Conservation (phyloP, 371 early-diverging fungal genomes). For the Haplosporangium sp. region DNA sequence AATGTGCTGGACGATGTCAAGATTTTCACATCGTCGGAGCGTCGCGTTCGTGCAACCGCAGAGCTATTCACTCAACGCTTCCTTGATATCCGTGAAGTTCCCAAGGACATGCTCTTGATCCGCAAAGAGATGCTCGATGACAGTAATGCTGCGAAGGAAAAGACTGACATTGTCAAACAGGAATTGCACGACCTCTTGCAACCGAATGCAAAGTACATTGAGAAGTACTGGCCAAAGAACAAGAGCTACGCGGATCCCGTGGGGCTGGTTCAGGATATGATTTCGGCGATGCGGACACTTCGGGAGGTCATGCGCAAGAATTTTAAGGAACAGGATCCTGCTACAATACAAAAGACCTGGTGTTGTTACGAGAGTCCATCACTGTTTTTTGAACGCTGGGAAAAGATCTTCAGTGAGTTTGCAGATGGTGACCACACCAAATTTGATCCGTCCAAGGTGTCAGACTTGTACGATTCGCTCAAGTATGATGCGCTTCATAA, state of each 20-base stretch:
- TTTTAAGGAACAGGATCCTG: constrained; percentile 66
- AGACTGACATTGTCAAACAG: constrained; percentile 87
- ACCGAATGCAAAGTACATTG: constrained; percentile 55
- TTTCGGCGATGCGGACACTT: constrained; percentile 72
- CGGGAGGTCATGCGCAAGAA: constrained; percentile 84
- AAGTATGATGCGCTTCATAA: constrained; percentile 97
- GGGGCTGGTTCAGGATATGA: constrained; percentile 75
- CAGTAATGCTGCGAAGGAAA: constrained; percentile 93
- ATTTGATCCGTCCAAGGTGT: constrained; percentile 90
- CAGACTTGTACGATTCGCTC: constrained; percentile 93
- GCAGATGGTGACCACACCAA: constrained; percentile 71
- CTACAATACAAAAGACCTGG: constrained; percentile 76
- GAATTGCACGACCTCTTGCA: constrained; percentile 70
- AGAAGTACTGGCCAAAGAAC: constrained; percentile 63
- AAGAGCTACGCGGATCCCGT: constrained; percentile 69
- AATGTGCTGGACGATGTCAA: constrained; percentile 88
- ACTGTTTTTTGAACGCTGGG: constrained; percentile 95
- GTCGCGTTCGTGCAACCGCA: constrained; percentile 90
- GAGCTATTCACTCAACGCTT: constrained; percentile 86
- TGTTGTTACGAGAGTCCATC: constrained; percentile 83
- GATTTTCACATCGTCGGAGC: constrained; percentile 88
- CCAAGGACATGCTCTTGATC: constrained; percentile 71
- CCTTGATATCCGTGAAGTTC: constrained; percentile 68
- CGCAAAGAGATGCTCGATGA: constrained; percentile 95
- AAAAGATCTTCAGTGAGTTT: constrained; percentile 91